phyloP scores from a whole-genome alignment of 2,329 filamentous ascomycete species.

The Fonsecaea nubica region DNA sequence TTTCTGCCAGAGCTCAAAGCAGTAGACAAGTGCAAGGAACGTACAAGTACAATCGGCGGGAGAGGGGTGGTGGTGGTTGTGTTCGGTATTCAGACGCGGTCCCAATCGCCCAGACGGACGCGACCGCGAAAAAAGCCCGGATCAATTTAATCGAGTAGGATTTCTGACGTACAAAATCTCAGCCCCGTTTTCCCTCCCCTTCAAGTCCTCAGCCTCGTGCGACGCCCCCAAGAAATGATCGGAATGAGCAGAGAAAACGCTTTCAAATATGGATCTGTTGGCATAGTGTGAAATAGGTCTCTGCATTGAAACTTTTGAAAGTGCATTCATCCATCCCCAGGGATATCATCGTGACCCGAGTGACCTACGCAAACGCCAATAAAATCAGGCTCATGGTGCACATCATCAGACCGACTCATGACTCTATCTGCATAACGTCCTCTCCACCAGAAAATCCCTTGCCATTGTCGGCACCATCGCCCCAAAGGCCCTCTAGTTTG shows the following conservation, averaged over 20 bases:
- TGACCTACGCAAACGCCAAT: neutral
- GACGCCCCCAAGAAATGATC: neutral
- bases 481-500: constrained; percentile 91
- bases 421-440: constrained; percentile 41
- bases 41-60: neutral
- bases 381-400: constrained; percentile 11
- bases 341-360: neutral
- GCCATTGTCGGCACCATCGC: constrained; percentile 58
- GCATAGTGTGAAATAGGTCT: neutral
- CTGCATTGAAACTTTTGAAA: neutral
- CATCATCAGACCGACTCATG: constrained; percentile 41
- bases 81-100: constrained; percentile 1
- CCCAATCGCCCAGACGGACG: neutral
- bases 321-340: neutral
- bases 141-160: neutral
- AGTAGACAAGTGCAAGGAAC: too few relatives aligned
- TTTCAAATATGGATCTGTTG: neutral
- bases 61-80: neutral
- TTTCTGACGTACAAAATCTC: neutral
- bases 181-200: neutral
- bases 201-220: neutral
- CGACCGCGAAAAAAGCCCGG: neutral
- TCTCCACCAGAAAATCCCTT: constrained; percentile 3
- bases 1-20: too few relatives aligned
- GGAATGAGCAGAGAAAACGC: too few relatives aligned